Evolutionary conservation across 108 stramenopile genomes (phyloP).

Genomic region (Skeletonema tropicum): DNA sequence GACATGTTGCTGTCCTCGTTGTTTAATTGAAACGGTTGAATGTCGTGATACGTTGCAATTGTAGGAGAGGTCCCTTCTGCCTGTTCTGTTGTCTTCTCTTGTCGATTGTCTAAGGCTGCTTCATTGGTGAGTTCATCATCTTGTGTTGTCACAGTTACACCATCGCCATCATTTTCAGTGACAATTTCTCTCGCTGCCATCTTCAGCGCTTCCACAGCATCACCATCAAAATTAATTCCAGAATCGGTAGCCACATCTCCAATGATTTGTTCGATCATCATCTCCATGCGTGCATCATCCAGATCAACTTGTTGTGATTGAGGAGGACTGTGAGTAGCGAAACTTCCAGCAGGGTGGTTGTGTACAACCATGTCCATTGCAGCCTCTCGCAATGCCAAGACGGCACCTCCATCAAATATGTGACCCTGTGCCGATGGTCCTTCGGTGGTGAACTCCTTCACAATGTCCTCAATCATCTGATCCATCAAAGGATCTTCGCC

Average conservation of each 20-base stretch:
- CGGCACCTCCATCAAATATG: constrained; percentile 28
- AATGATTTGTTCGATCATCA: constrained; percentile 10
- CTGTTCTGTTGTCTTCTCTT: neutral
- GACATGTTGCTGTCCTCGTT: neutral
- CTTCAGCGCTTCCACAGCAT: constrained; percentile 22
- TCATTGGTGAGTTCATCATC: neutral
- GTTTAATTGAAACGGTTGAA: neutral
- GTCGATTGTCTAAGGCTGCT: neutral
- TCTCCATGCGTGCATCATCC: neutral
- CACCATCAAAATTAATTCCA: constrained; percentile 10
- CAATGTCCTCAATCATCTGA: constrained; percentile 32
- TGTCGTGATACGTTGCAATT: neutral
- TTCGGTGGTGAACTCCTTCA: constrained; percentile 11
- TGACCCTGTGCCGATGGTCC: neutral
- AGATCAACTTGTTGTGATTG: neutral
- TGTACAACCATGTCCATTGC: constrained; percentile 19
- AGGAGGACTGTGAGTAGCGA: constrained; percentile 1
- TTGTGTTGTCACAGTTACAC: neutral
- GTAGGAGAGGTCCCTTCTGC: neutral
- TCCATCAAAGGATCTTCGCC: constrained; percentile 30
- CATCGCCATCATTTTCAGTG: neutral
- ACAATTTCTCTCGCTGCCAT: constrained; percentile 10
- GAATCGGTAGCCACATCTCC: constrained; percentile 16
- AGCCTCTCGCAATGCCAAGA: constrained; percentile 21
- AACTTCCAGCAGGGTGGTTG: neutral